Conservation (phyloP, 164 flowering plant genomes). For the Echeveria elegans region DNA sequence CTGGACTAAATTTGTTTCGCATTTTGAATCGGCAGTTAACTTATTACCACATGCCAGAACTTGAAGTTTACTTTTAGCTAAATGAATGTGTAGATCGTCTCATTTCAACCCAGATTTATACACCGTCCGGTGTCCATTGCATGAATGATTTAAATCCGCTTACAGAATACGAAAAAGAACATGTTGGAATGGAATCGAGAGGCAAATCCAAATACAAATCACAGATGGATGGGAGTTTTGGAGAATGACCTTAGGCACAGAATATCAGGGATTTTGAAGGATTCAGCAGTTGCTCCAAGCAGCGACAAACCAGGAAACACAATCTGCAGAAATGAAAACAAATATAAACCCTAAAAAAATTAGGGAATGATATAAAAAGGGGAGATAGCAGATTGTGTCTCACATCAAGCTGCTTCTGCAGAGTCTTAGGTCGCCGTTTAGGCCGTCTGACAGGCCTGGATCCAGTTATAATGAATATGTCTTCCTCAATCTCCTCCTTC, state of each 20-base stretch:
- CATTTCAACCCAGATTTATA: neutral
- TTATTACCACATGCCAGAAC: neutral
- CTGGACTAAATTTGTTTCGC: neutral
- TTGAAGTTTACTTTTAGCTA: neutral
- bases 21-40: neutral
- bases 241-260: conserved; percentile 16
- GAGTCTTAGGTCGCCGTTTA: conserved; percentile 33
- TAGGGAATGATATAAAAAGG: no score
- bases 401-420: conserved; percentile 59
- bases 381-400: no score
- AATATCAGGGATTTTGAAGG: conserved; percentile 21
- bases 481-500: conserved; percentile 66
- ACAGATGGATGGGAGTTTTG: neutral
- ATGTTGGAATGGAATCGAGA: neutral
- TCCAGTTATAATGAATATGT: conserved; percentile 46
- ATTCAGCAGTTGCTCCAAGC: conserved; percentile 25
- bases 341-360: neutral
- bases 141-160: no score
- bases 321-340: conserved; percentile 19
- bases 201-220: neutral
- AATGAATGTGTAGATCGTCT: neutral
- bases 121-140: no score
- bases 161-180: no score
- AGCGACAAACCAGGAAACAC: conserved; percentile 33
- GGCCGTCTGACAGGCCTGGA: conserved; percentile 49